These are phyloP conservation scores for Aspergillus ustus DNA, from an alignment of 2,329 filamentous ascomycete genomes.

Conservation along the genomic window DNA sequence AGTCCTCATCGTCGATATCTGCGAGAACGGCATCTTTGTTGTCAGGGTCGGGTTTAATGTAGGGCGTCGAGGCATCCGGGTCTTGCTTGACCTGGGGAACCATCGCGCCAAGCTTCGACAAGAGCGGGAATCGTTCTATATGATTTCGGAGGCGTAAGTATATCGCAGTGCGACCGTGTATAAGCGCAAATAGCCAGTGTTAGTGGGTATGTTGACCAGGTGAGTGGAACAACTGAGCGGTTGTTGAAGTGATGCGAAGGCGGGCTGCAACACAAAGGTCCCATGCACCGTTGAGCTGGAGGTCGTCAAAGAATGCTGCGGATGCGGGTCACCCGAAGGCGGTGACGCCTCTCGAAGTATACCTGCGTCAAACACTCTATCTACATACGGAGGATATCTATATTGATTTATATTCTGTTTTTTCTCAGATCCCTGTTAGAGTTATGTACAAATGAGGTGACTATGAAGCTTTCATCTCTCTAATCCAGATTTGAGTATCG, in stretches of 20 bases:
- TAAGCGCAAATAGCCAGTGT: not conserved
- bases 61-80: slow-evolving; percentile 39
- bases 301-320: slow-evolving; percentile 4
- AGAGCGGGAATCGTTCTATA: not conserved
- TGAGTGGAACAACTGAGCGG: not conserved
- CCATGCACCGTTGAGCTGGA: slow-evolving; percentile 9
- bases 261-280: slow-evolving; percentile 2
- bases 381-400: too few relatives aligned
- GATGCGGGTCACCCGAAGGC: slow-evolving; percentile 25
- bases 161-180: slow-evolving; percentile 15
- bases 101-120: slow-evolving; percentile 25
- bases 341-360: slow-evolving; percentile 19
- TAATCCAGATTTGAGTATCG: not conserved
- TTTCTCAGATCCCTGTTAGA: too few relatives aligned
- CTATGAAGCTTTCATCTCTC: not conserved
- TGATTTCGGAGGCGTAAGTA: not conserved
- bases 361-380: not conserved
- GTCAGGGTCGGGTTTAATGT: slow-evolving; percentile 49
- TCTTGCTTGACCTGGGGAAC: slow-evolving; percentile 48
- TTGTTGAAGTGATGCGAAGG: slow-evolving; percentile 24
- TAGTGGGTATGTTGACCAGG: not conserved
- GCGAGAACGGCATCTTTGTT: slow-evolving; percentile 40
- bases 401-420: too few relatives aligned
- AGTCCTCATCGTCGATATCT: slow-evolving; percentile 64
- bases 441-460: too few relatives aligned